Percentiles rank a stretch among this genome's conserved stretches.
These are phyloP conservation scores for Umbelopsis isabellina DNA, from an alignment of 192 early-diverging fungal species.

Conservation along the genomic window DNA sequence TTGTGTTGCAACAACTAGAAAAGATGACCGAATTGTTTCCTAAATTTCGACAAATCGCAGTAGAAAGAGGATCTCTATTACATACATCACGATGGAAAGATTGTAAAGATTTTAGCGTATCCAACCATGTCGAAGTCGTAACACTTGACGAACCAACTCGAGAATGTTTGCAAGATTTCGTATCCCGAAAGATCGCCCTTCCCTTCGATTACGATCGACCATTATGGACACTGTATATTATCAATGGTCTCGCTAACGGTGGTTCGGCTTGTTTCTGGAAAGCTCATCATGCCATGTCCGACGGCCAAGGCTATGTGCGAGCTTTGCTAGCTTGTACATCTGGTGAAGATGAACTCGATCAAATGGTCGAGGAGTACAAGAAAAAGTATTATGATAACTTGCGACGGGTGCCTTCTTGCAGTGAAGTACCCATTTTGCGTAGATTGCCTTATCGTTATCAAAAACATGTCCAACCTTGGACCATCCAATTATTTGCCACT, in stretches of 20 bases:
- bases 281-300: slow-evolving; percentile 40
- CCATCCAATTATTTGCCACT: slow-evolving; percentile 6
- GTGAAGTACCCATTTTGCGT: slow-evolving; percentile 3
- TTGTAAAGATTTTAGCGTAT: neutral
- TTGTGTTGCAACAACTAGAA: slow-evolving; percentile 14
- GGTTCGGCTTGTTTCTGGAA: slow-evolving; percentile 38
- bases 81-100: slow-evolving; percentile 7
- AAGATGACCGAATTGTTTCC: slow-evolving; percentile 25
- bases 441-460: slow-evolving; percentile 1
- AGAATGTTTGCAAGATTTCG: slow-evolving; percentile 24
- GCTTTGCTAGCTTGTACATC: slow-evolving; percentile 26
- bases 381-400: neutral
- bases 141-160: slow-evolving; percentile 26
- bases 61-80: neutral
- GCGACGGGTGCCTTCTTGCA: neutral
- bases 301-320: slow-evolving; percentile 35
- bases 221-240: slow-evolving; percentile 31
- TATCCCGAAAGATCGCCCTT: slow-evolving; percentile 8
- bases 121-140: slow-evolving; percentile 1
- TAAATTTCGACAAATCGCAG: slow-evolving; percentile 21
- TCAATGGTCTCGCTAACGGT: slow-evolving; percentile 31
- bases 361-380: slow-evolving; percentile 3
- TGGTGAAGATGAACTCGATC: slow-evolving; percentile 7
- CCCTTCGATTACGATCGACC: slow-evolving; percentile 32
- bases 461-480: slow-evolving; percentile 10